A percentile compares a stretch with the other conserved stretches of the same genome.
Conservation (phyloP, 1,284 basidiomycete species). For the Cutaneotrichosporon cutaneum region DNA sequence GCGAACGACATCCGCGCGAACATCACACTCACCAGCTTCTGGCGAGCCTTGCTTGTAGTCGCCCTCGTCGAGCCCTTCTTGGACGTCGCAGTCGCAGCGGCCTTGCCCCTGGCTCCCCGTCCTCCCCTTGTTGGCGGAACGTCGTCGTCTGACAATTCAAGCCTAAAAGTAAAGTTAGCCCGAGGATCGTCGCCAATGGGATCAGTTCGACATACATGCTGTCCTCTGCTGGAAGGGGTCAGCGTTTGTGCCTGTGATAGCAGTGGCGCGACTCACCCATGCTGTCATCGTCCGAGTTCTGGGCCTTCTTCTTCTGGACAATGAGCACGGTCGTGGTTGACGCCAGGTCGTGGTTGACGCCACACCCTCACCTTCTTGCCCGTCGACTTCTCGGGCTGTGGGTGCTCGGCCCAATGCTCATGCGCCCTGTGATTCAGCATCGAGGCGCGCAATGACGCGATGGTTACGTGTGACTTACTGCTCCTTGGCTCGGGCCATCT, state of each 20-base stretch:
- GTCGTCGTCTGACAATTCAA: slow-evolving; percentile 11
- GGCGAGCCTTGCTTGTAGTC: background rate
- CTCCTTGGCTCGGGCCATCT: slow-evolving; percentile 16
- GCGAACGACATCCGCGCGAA: background rate
- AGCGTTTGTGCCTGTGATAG: background rate
- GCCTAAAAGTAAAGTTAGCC: slow-evolving; percentile 7
- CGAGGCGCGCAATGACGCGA: background rate
- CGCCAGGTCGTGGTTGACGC: too few relatives aligned
- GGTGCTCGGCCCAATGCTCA: slow-evolving; percentile 6
- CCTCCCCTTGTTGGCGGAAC: background rate
- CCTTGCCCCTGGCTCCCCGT: slow-evolving; percentile 1
- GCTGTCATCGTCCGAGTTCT: slow-evolving; percentile 67
- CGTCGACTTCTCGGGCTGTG: background rate
- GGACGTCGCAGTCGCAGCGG: background rate
- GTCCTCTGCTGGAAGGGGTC: slow-evolving; percentile 11
- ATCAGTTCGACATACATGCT: slow-evolving; percentile 16
- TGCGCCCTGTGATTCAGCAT: slow-evolving; percentile 10
- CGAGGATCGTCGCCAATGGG: background rate
- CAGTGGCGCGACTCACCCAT: slow-evolving; percentile 61
- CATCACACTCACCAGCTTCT: slow-evolving; percentile 10
- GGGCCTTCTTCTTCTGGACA: slow-evolving; percentile 42
- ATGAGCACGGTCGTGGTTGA: background rate
- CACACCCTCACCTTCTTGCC: slow-evolving; percentile 6
- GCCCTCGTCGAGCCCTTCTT: background rate
- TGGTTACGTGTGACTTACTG: slow-evolving; percentile 10